phyloP scores from a whole-genome alignment of 2,329 filamentous ascomycete genomes.

The Fusarium austroafricanum region DNA sequence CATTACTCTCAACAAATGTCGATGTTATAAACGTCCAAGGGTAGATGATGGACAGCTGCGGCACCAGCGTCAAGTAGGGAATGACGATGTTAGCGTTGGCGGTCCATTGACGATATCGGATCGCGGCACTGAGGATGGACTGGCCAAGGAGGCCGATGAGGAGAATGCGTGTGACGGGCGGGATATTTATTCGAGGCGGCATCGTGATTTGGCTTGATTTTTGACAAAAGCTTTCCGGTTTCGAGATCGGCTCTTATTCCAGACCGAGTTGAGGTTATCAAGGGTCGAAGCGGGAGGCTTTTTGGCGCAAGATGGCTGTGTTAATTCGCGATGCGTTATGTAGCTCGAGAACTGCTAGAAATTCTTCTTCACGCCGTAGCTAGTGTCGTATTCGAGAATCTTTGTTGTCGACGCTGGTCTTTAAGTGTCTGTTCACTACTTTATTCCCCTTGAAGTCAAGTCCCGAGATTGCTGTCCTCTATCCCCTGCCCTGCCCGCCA shows the following conservation, averaged over 20 bases:
- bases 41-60: conserved; percentile 84
- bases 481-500: conserved; percentile 9
- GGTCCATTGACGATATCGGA: conserved; percentile 78
- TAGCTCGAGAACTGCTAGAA: neutral
- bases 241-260: conserved; percentile 14
- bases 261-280: conserved; percentile 12
- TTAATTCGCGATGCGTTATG: neutral
- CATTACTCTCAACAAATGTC: conserved; percentile 90
- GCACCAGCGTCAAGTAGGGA: conserved; percentile 89
- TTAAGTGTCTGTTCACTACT: conserved; percentile 21
- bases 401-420: conserved; percentile 19
- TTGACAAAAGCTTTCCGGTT: conserved; percentile 10
- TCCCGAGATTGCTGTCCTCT: conserved; percentile 40
- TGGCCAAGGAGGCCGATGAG: conserved; percentile 80
- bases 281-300: neutral
- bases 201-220: conserved; percentile 60
- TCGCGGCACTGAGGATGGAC: conserved; percentile 83
- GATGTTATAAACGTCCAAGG: conserved; percentile 93
- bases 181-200: conserved; percentile 89
- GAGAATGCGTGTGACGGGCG: conserved; percentile 86
- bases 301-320: conserved; percentile 11
- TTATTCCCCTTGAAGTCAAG: conserved; percentile 33
- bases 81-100: conserved; percentile 74
- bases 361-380: neutral
- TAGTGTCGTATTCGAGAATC: conserved; percentile 8